Percentiles rank a stretch among this genome's conserved stretches.
Evolutionary conservation across 805 yeast species (phyloP).

Genomic region (Kuraishia hungarica): DNA sequence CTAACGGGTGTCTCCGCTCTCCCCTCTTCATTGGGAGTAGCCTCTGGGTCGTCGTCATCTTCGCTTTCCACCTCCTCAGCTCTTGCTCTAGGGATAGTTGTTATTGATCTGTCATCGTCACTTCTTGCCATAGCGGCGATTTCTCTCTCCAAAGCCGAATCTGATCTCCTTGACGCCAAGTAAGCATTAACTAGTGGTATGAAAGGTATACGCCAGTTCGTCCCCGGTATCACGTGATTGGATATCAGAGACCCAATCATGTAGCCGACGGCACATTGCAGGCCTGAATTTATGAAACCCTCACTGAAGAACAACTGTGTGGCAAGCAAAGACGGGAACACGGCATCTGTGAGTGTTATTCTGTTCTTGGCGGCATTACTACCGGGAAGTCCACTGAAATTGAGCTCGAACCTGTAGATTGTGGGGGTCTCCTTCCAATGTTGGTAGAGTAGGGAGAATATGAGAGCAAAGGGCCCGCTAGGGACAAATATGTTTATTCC

Average conservation of each 20-base stretch:
- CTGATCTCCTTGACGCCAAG: neutral
- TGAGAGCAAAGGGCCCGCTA: slow-evolving; percentile 33
- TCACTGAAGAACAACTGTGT: slow-evolving; percentile 36
- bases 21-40: slow-evolving; percentile 22
- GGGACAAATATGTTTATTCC: slow-evolving; percentile 33
- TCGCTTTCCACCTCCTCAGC: slow-evolving; percentile 3
- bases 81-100: neutral
- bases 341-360: slow-evolving; percentile 24
- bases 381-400: slow-evolving; percentile 21
- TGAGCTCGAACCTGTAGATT: slow-evolving; percentile 28
- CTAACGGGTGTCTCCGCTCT: slow-evolving; percentile 53
- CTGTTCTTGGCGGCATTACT: slow-evolving; percentile 11
- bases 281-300: slow-evolving; percentile 24
- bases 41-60: slow-evolving; percentile 17
- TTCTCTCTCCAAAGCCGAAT: slow-evolving; percentile 4
- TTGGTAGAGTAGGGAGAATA: slow-evolving; percentile 29
- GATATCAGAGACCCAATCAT: slow-evolving; percentile 34
- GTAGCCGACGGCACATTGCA: slow-evolving; percentile 32
- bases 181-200: neutral
- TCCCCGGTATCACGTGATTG: slow-evolving; percentile 34
- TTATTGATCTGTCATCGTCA: slow-evolving; percentile 1
- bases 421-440: slow-evolving; percentile 31
- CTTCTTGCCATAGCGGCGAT: neutral
- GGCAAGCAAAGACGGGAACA: slow-evolving; percentile 19
- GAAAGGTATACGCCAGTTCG: slow-evolving; percentile 23